phyloP scores from a whole-genome alignment of 2,329 filamentous ascomycete genomes.

The Colletotrichum liaoningense region DNA sequence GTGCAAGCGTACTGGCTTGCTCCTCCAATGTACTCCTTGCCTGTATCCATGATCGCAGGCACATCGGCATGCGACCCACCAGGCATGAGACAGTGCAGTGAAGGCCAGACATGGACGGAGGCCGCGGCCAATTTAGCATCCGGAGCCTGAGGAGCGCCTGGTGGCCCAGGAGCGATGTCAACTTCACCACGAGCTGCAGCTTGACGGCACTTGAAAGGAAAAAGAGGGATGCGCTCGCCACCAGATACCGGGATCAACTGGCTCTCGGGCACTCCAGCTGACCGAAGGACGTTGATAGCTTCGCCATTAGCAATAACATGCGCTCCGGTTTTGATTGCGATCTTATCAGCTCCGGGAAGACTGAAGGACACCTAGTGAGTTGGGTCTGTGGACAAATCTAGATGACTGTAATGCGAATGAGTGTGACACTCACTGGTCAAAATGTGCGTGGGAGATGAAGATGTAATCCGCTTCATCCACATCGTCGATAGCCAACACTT shows the following conservation, averaged over 20 bases:
- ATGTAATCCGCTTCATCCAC: constrained; percentile 41
- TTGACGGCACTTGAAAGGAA: constrained; percentile 24
- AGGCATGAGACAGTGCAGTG: constrained; percentile 41
- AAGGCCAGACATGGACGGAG: constrained; percentile 40
- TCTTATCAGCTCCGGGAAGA: constrained; percentile 40
- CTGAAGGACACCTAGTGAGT: background rate
- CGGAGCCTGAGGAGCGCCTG: background rate
- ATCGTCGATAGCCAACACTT: constrained; percentile 34
- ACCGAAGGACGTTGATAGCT: constrained; percentile 38
- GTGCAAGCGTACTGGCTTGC: constrained; percentile 34
- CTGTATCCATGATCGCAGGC: constrained; percentile 11
- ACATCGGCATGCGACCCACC: constrained; percentile 11
- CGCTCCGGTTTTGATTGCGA: constrained; percentile 40
- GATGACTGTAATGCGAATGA: background rate
- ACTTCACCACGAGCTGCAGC: background rate
- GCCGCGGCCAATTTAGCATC: constrained; percentile 29
- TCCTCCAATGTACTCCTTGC: background rate
- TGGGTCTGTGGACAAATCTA: background rate
- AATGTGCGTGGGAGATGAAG: constrained; percentile 41
- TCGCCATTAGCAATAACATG: constrained; percentile 40
- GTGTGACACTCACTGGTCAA: constrained; percentile 37
- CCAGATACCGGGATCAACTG: constrained; percentile 39
- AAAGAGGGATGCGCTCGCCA: constrained; percentile 41
- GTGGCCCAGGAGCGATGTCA: background rate
- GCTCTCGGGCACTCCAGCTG: constrained; percentile 39